Evolutionary conservation across 148 eudicot species (phyloP), one percentile per base, ranked within the genome.

Genomic region (Rhododendron kiyosumense): DNA sequence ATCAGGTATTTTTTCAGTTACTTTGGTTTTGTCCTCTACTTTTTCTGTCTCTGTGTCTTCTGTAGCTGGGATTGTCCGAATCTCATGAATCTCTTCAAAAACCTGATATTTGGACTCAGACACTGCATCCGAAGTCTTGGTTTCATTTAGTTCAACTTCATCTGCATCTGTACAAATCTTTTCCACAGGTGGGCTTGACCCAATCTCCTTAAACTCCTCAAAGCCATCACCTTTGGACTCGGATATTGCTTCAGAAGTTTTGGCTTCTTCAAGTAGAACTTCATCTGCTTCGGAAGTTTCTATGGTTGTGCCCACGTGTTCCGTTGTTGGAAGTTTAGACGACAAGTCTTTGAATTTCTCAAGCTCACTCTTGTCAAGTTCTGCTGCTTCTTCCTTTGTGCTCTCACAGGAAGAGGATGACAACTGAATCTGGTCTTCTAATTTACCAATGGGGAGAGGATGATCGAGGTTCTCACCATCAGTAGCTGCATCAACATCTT

Each of bases 191-290:
- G 38, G 84, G 81, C 78, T 79, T 49, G 87, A 13, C 49, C 59
- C 83, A 79, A 18, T 85, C 26, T 52, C 78, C 24, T 73, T 34
- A 71, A 75, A 43, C 43, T 75, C 77, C 32, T 86, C 85, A 83
- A 76, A 49, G 57, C 18, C 75, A 36, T 54, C 81, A 43, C 7
- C 81, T 82, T 48, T 43, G 46, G 85, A 38, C n/a, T n/a, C 73
- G 2, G 32, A n/a, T 54, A 61, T n/a, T 82, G 59, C 63, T 54
- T 86, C 61, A 18, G 41, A 75, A 38, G 80, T 78, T 82, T 67
- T 54, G 82, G 82, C 73, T 81, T 87, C 88, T 86, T 82, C 77
- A 69, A 38, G 18, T 59, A 83, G 86, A 59, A 84, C 71, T 9
- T 77, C 85, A 76, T 49, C 63, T 61, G 20, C 52, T 79, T 28